Evolutionary conservation across 352 stramenopile species (phyloP), one percentile per base, ranked within the genome.

Genomic region (Phytopythium ostracodes): DNA sequence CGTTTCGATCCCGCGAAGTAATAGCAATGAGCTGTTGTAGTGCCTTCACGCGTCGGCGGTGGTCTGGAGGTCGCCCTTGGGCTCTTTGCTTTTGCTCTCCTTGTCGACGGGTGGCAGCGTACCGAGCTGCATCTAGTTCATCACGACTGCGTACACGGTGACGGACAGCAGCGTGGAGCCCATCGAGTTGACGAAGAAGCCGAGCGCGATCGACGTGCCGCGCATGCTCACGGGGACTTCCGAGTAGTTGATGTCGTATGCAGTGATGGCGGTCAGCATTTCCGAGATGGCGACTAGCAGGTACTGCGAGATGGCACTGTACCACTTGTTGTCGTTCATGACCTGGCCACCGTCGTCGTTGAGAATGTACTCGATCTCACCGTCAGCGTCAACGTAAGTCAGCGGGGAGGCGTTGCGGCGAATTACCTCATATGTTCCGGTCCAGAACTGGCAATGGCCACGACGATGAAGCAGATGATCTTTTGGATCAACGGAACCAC

Each of bases 171-270:
- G 65, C 33, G 70, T 78, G 38, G 61, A 77, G 57, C 77, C 77
- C 79, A 86, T 89, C 29, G 73, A 80, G 29, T 67, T 67, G n/a
- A 76, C 64, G 63, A 80, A 80, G 44, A 76, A 71, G 11, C 67
- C 62, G 25, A 80, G 67, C 46, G 72, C 72, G 35, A 77, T 71
- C 22, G 69, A 77, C 35, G 70, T 76, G 27, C 59, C 64, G 38
- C 67, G 60, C 67, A 81, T 76, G 49, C 33, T 68, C 59, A 58
- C 46, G 10, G 72, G 72, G 29, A 80, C 69, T 43, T 80, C 72
- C n/a, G 69, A 70, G 69, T 80, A 80, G 44, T 65, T 71, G 43
- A 80, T 66, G 44, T 77, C 67, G 62, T 80, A 77, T 24, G 66
- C 55, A 27, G 67, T 56, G 60, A 85, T 81, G 31, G 76, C 56